phyloP scores from a whole-genome alignment of 2,329 filamentous ascomycete genomes.

The Paradendryphiella salina region DNA sequence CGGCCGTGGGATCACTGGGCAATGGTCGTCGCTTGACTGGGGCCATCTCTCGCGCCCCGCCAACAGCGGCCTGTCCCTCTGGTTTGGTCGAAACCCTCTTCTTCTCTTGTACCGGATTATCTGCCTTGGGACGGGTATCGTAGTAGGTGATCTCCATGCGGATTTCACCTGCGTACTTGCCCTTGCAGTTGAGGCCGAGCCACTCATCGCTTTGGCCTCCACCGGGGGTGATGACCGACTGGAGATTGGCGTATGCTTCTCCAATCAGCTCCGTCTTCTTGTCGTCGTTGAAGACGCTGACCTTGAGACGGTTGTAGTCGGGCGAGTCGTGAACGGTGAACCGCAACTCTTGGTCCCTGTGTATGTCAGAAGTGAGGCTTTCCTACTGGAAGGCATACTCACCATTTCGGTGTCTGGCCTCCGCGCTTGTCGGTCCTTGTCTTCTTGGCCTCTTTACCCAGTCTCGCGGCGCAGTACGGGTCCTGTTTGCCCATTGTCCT shows the following conservation, averaged over 20 bases:
- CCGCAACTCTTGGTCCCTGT: constrained; percentile 94
- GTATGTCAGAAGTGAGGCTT: constrained; percentile 20
- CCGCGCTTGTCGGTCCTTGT: constrained; percentile 91
- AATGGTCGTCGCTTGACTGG: constrained; percentile 81
- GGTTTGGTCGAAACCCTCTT: constrained; percentile 49
- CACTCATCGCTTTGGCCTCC: constrained; percentile 94
- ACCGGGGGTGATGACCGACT: constrained; percentile 76
- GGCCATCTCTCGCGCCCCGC: constrained; percentile 58
- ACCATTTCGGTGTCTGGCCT: constrained; percentile 96
- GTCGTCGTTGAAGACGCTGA: constrained; percentile 97
- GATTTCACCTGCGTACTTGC: constrained; percentile 95
- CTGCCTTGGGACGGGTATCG: constrained; percentile 80
- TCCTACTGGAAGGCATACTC: constrained; percentile 43
- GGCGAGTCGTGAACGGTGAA: constrained; percentile 95
- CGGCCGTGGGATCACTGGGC: constrained; percentile 71
- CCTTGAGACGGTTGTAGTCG: constrained; percentile 93
- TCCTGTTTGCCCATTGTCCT: constrained; percentile 99
- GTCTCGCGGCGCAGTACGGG: constrained; percentile 88
- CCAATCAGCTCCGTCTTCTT: constrained; percentile 97
- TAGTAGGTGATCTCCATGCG: constrained; percentile 96
- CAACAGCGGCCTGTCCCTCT: constrained; percentile 46
- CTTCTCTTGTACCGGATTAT: constrained; percentile 65
- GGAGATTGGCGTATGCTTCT: constrained; percentile 86
- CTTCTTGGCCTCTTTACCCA: constrained; percentile 97
- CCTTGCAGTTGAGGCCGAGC: constrained; percentile 84